A percentile compares a stretch with the other conserved stretches of the same genome.
These are phyloP conservation scores for Neofusicoccum laricinum DNA, from an alignment of 2,329 filamentous ascomycete species.

Conservation along the genomic window DNA sequence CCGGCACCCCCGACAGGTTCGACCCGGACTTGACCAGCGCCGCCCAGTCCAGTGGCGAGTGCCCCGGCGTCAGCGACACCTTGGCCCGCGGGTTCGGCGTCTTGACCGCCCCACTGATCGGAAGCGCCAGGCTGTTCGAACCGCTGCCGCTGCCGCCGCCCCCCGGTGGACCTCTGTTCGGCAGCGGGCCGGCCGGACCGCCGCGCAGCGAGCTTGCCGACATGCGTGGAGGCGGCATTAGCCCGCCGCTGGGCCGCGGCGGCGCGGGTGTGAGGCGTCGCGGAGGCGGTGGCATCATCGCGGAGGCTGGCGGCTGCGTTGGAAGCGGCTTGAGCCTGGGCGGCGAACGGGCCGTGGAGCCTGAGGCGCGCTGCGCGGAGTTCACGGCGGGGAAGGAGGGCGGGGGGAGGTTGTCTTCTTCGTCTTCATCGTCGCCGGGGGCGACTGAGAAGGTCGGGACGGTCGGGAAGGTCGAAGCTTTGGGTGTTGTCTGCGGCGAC, in stretches of 20 bases:
- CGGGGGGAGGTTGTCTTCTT: slow-evolving; percentile 35
- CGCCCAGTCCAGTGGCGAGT: slow-evolving; percentile 96
- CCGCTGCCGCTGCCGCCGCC: slow-evolving; percentile 31
- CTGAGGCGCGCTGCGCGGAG: slow-evolving; percentile 44
- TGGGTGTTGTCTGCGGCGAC: slow-evolving; percentile 15
- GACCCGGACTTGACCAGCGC: slow-evolving; percentile 70
- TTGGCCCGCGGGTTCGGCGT: slow-evolving; percentile 54
- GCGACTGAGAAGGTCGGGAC: slow-evolving; percentile 35
- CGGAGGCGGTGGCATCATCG: slow-evolving; percentile 34
- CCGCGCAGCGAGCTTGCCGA: slow-evolving; percentile 35
- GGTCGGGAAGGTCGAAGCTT: slow-evolving; percentile 5
- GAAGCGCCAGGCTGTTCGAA: slow-evolving; percentile 38
- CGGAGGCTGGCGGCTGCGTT: not conserved
- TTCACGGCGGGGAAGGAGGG: slow-evolving; percentile 46
- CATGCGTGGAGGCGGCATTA: slow-evolving; percentile 35
- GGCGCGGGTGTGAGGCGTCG: slow-evolving; percentile 25
- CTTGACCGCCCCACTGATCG: slow-evolving; percentile 28
- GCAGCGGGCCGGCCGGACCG: slow-evolving; percentile 47
- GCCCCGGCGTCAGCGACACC: slow-evolving; percentile 81
- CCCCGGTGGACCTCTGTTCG: slow-evolving; percentile 43
- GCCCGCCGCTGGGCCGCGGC: not conserved
- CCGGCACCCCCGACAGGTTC: slow-evolving; percentile 51
- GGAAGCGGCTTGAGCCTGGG: slow-evolving; percentile 11
- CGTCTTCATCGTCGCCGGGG: slow-evolving; percentile 26
- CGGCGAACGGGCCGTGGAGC: slow-evolving; percentile 14